Evolutionary conservation across 2,329 filamentous ascomycete species (phyloP).

Genomic region (Verticillium nonalfalfae): DNA sequence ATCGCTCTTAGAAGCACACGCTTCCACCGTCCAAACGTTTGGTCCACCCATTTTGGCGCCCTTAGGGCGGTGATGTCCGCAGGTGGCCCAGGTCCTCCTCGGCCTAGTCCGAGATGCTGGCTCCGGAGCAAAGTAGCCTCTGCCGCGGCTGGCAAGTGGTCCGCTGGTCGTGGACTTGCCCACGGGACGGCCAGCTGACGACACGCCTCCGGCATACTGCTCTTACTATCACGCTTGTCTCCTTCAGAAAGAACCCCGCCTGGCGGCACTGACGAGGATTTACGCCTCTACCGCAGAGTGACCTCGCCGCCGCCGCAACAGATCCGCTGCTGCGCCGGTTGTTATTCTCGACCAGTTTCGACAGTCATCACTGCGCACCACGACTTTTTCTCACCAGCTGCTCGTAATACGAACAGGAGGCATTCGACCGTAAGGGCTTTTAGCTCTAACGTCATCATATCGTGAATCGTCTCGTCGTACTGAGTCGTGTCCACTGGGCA

Average conservation of each 20-base stretch:
- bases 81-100: constrained; percentile 32
- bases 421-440: background rate
- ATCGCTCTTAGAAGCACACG: constrained; percentile 18
- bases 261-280: constrained; percentile 17
- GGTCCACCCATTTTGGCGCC: constrained; percentile 12
- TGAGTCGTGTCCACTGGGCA: background rate
- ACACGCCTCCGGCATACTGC: constrained; percentile 23
- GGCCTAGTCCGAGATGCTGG: constrained; percentile 52
- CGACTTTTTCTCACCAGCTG: background rate
- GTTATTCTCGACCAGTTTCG: constrained; percentile 8
- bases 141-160: constrained; percentile 19
- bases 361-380: constrained; percentile 4
- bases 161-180: background rate
- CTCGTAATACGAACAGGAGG: background rate
- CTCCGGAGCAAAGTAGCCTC: constrained; percentile 49
- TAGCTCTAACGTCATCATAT: background rate
- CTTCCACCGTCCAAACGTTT: constrained; percentile 12
- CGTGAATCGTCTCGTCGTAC: background rate
- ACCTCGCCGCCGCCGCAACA: constrained; percentile 5
- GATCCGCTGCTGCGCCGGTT: constrained; percentile 3
- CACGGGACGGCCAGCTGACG: background rate
- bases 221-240: constrained; percentile 53
- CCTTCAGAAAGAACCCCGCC: constrained; percentile 46
- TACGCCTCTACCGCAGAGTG: background rate
- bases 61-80: constrained; percentile 18